Evolutionary conservation across 495 filamentous ascomycete species (phyloP), one percentile per base, ranked within the genome.

Genomic region (Aspergillus affinis): DNA sequence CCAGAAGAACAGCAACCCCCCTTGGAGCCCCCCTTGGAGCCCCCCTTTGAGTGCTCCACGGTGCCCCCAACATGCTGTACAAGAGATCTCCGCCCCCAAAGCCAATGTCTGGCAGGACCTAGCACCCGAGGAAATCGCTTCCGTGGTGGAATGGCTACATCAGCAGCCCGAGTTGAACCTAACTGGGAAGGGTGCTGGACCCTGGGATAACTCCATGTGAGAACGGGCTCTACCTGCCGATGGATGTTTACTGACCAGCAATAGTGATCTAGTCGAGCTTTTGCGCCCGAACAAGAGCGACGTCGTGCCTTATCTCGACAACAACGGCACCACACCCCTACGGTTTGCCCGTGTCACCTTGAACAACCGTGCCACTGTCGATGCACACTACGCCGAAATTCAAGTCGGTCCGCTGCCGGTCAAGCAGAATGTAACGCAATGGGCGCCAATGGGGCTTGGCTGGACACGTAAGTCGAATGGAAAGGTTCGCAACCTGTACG

Each of bases 191-290:
- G 23, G 57, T 47, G 62, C 62, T 4, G 58, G 58, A 17, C 54
- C 57, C 12, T 64, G 62, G 61, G 62, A 64, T 48, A 64, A 64
- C 44, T 58, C 58, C 21, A 64, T 64, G 62, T 64, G 51, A 55
- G 10, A 52, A 6, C 8, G 2, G 0, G 30, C 21, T 26, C 21
- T 4, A 17, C 41, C 10, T 21, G 12, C 8, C 26, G 7, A 23
- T 54, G n/a, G 9, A 19, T 3, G 7, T 49, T 53, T 5, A 49
- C 48, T 27, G n/a, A 51, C 49, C 21, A 26, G 6, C 26, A 3
- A 29, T 51, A 64, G 62, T 64, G 48, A 54, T 17, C 62, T 60
- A 4, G 55, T 64, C 15, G 62, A 64, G n/a, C 46, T 64, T 50
- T 7, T 58, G 54, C 58, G 58, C 12, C 62, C 62, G 2, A 64